Evolutionary conservation across 116 monocot genomes (phyloP).

Genomic region (Trichopus zeylanicus): DNA sequence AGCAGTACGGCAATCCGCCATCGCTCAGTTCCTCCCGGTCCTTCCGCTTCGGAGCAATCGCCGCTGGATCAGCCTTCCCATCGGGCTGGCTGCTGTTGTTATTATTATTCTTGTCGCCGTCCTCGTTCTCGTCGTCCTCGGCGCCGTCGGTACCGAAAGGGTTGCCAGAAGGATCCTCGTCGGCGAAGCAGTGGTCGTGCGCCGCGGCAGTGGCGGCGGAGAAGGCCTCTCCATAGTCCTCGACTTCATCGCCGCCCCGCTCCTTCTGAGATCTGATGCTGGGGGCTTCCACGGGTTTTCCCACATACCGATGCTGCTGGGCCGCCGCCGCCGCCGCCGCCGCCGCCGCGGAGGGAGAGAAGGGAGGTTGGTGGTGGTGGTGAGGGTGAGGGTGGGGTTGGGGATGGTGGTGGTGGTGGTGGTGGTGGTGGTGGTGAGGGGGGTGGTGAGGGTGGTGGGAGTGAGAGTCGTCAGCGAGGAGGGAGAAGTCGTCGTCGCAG

Average conservation of each 20-base stretch:
- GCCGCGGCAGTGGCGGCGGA: slow-evolving; percentile 16
- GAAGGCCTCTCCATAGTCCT: slow-evolving; percentile 35
- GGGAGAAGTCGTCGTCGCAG: slow-evolving; percentile 71
- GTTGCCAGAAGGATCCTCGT: slow-evolving; percentile 12
- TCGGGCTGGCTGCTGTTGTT: background rate
- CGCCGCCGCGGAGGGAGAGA: slow-evolving; percentile 11
- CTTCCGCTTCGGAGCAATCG: slow-evolving; percentile 27
- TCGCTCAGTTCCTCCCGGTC: slow-evolving; percentile 76
- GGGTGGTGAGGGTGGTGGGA: slow-evolving; percentile 16
- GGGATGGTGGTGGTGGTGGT: slow-evolving; percentile 5
- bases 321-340: slow-evolving; percentile 8
- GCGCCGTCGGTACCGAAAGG: slow-evolving; percentile 16
- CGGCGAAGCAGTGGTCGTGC: slow-evolving; percentile 30
- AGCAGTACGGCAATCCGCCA: slow-evolving; percentile 56
- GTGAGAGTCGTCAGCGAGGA: slow-evolving; percentile 60
- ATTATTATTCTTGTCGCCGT: slow-evolving; percentile 8
- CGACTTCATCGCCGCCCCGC: slow-evolving; percentile 6
- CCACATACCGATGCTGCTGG: slow-evolving; percentile 10
- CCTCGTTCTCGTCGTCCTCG: slow-evolving; percentile 7
- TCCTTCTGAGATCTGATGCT: slow-evolving; percentile 18
- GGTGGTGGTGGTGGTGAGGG: slow-evolving; percentile 37
- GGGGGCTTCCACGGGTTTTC: too few relatives aligned
- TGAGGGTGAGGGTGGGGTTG: slow-evolving; percentile 15
- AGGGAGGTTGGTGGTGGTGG: slow-evolving; percentile 17
- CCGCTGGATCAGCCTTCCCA: background rate